These are phyloP conservation scores for Lachancea kluyveri DNA, from an alignment of 805 yeast species.

Conservation along the genomic window DNA sequence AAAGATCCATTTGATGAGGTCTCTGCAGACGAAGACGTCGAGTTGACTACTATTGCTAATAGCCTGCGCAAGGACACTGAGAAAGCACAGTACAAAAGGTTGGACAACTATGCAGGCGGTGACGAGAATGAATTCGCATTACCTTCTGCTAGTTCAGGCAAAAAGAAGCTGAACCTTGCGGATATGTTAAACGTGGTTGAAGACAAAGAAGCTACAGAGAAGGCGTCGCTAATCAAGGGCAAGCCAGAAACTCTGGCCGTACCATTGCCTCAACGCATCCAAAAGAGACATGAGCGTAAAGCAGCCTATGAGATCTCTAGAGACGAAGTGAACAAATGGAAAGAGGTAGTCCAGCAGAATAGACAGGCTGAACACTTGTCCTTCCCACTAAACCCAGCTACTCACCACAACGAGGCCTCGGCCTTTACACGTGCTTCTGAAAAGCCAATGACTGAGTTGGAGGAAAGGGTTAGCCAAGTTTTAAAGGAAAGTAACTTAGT, in stretches of 20 bases:
- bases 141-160: constrained; percentile 39
- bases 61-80: constrained; percentile 31
- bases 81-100: constrained; percentile 34
- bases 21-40: constrained; percentile 44
- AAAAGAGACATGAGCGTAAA: constrained; percentile 74
- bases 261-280: constrained; percentile 82
- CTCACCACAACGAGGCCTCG: constrained; percentile 43
- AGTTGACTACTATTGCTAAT: constrained; percentile 45
- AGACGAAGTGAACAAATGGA: constrained; percentile 84
- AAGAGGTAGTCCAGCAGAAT: constrained; percentile 69
- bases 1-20: constrained; percentile 33
- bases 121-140: constrained; percentile 67
- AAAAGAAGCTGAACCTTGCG: constrained; percentile 48
- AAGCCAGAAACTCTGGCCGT: constrained; percentile 52
- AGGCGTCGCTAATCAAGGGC: constrained; percentile 42
- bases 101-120: constrained; percentile 46
- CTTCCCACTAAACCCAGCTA: constrained; percentile 53
- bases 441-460: constrained; percentile 54
- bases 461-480: constrained; percentile 53
- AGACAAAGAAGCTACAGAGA: constrained; percentile 40
- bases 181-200: constrained; percentile 72
- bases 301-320: constrained; percentile 90
- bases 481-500: constrained; percentile 59
- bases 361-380: constrained; percentile 79
- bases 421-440: constrained; percentile 45